phyloP scores from a whole-genome alignment of 768 basidiomycete genomes.

The Tulasnella sp. region DNA sequence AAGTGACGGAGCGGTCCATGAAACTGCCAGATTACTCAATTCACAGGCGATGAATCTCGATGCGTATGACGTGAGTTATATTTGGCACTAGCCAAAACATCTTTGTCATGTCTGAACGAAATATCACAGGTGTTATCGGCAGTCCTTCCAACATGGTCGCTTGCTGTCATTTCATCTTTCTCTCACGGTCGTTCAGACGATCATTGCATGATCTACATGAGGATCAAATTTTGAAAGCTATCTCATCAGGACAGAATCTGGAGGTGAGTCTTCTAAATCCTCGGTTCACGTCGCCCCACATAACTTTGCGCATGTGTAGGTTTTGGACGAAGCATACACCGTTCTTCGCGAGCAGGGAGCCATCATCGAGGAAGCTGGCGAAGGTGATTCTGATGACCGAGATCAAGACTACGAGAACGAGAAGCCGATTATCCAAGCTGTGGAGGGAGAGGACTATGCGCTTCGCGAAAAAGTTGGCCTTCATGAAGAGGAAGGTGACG shows the following conservation, averaged over 20 bases:
- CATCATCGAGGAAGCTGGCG: constrained; percentile 45
- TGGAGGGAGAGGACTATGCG: not conserved
- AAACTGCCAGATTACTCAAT: constrained; percentile 57
- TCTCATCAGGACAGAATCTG: constrained; percentile 69
- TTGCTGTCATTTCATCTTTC: constrained; percentile 60
- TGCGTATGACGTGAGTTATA: constrained; percentile 51
- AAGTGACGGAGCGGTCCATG: constrained; percentile 43
- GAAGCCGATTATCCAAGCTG: not conserved
- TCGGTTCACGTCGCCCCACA: not conserved
- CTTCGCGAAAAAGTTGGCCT: not conserved
- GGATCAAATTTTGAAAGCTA: constrained; percentile 60
- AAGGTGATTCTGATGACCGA: constrained; percentile 24
- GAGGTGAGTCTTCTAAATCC: constrained; percentile 30
- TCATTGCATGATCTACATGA: constrained; percentile 58
- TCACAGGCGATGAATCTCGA: constrained; percentile 73
- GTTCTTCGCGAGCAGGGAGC: constrained; percentile 50
- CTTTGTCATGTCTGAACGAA: not conserved
- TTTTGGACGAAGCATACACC: constrained; percentile 46
- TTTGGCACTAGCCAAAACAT: not conserved
- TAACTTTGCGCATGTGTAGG: constrained; percentile 25
- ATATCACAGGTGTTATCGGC: constrained; percentile 42
- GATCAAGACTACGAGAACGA: too few relatives aligned
- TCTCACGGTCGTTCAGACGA: constrained; percentile 64
- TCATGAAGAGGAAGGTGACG: not conserved
- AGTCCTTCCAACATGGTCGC: constrained; percentile 65